Conservation (phyloP, 768 basidiomycete species). For the Macrolepiota fuliginosa region DNA sequence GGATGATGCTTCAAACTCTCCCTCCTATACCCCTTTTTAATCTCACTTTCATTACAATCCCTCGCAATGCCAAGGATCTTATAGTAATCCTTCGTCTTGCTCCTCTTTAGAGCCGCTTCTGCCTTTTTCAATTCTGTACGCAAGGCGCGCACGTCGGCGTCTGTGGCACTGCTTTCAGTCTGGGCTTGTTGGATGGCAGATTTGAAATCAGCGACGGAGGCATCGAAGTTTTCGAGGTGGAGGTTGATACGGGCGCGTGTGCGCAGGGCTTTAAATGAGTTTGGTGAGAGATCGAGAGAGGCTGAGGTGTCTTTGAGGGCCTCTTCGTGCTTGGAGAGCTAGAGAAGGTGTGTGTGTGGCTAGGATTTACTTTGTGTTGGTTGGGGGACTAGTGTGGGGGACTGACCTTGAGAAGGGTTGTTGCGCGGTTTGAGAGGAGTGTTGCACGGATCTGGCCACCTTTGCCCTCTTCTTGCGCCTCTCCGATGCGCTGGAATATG, state of each 20-base stretch:
- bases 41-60: slow-evolving; percentile 66
- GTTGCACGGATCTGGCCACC: slow-evolving; percentile 83
- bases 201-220: slow-evolving; percentile 73
- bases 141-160: slow-evolving; percentile 60
- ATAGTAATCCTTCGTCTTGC: slow-evolving; percentile 90
- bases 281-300: slow-evolving; percentile 59
- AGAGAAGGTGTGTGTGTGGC: slow-evolving; percentile 9
- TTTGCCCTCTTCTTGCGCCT: slow-evolving; percentile 64
- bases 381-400: not conserved
- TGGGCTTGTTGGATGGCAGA: slow-evolving; percentile 72
- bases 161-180: slow-evolving; percentile 53
- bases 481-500: slow-evolving; percentile 56
- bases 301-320: slow-evolving; percentile 71
- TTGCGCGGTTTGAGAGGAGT: slow-evolving; percentile 81
- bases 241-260: slow-evolving; percentile 82
- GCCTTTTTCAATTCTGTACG: slow-evolving; percentile 74
- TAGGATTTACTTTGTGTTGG: slow-evolving; percentile 4
- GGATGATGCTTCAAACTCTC: slow-evolving; percentile 86
- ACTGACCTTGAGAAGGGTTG: slow-evolving; percentile 70
- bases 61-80: slow-evolving; percentile 67
- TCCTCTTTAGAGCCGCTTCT: slow-evolving; percentile 77
- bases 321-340: slow-evolving; percentile 65
- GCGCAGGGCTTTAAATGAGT: slow-evolving; percentile 82
- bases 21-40: slow-evolving; percentile 89
- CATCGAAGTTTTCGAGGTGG: slow-evolving; percentile 71